A percentile compares a stretch with the other conserved stretches of the same genome.
Conservation (phyloP, 371 early-diverging fungal genomes). For the Mucor piriformis region DNA sequence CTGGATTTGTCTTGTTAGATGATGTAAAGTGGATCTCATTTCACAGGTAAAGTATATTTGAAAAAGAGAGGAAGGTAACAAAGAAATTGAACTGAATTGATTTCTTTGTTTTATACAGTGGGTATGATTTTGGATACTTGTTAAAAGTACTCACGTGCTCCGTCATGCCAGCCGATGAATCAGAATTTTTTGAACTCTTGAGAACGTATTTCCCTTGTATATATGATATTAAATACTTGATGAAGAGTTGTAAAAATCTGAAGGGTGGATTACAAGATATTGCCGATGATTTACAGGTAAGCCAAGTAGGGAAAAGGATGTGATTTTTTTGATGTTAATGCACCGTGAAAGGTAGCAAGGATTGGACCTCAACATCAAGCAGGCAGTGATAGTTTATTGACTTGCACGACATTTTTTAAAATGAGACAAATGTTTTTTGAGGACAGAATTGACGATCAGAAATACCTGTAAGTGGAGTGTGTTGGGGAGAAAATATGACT, state of each 20-base stretch:
- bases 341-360: conserved; percentile 87
- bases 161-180: conserved; percentile 91
- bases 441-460: conserved; percentile 90
- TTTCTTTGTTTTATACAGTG: conserved; percentile 51
- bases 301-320: too few relatives aligned
- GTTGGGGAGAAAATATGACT: neutral
- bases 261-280: conserved; percentile 99
- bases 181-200: conserved; percentile 95
- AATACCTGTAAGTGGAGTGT: conserved; percentile 70
- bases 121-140: conserved; percentile 99
- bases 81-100: neutral
- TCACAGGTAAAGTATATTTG: conserved; percentile 83
- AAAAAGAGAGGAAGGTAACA: neutral
- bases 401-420: conserved; percentile 96
- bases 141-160: conserved; percentile 95
- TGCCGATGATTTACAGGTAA: conserved; percentile 94
- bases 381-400: conserved; percentile 98
- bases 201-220: conserved; percentile 95
- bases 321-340: too few relatives aligned
- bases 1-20: conserved; percentile 93
- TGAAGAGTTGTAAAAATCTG: conserved; percentile 94
- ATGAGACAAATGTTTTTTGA: conserved; percentile 96
- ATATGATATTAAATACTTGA: conserved; percentile 99
- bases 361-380: conserved; percentile 99
- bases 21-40: conserved; percentile 99